A percentile compares a stretch with the other conserved stretches of the same genome.
phyloP scores from a whole-genome alignment of 305 asterid species.

The Euphrasia arctica region DNA sequence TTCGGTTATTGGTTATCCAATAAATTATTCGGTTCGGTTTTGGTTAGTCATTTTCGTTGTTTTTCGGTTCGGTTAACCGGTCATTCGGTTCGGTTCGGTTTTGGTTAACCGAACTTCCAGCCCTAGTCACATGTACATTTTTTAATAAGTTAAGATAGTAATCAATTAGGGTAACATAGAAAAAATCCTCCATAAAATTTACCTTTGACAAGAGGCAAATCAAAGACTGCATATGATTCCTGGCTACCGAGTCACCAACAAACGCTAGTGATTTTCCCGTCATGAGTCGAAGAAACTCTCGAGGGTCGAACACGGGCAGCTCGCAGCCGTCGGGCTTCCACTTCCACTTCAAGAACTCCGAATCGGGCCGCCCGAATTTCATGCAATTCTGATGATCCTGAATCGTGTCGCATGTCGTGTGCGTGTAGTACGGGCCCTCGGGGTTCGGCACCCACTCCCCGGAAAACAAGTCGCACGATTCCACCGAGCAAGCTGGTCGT shows the following conservation, averaged over 20 bases:
- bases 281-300: constrained; percentile 42
- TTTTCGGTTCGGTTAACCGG: too few relatives aligned
- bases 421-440: constrained; percentile 57
- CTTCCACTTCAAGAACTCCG: constrained; percentile 52
- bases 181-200: too few relatives aligned
- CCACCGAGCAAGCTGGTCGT: neutral
- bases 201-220: constrained; percentile 63
- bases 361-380: constrained; percentile 55
- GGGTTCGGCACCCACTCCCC: constrained; percentile 67
- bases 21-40: too few relatives aligned
- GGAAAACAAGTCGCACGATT: constrained; percentile 42
- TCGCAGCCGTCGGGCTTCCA: constrained; percentile 74
- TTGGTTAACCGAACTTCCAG: too few relatives aligned
- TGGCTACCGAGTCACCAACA: constrained; percentile 68
- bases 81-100: too few relatives aligned
- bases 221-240: constrained; percentile 72
- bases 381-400: constrained; percentile 68
- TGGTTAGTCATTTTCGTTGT: too few relatives aligned
- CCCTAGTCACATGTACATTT: too few relatives aligned
- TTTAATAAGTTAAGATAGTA: too few relatives aligned
- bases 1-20: too few relatives aligned
- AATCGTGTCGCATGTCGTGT: constrained; percentile 45
- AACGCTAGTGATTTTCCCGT: constrained; percentile 62
- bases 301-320: constrained; percentile 46
- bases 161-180: too few relatives aligned